Evolutionary conservation across 2,329 filamentous ascomycete species (phyloP).

Genomic region (Sclerotinia glacialis): DNA sequence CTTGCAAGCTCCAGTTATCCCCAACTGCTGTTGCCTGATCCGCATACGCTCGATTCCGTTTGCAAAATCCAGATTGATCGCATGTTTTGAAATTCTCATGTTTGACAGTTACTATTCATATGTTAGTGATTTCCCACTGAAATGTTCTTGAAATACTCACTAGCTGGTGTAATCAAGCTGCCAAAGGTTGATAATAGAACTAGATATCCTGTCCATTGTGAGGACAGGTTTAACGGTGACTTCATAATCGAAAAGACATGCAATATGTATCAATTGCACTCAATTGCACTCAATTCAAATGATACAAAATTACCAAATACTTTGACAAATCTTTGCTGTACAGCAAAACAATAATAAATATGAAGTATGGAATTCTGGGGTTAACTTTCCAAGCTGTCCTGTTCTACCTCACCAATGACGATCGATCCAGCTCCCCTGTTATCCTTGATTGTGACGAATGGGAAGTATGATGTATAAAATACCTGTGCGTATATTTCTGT

Average conservation of each 20-base stretch:
- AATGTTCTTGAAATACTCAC: slow-evolving; percentile 46
- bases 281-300: slow-evolving; percentile 4
- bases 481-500: slow-evolving; percentile 6
- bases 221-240: slow-evolving; percentile 46
- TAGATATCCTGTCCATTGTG: slow-evolving; percentile 63
- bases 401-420: slow-evolving; percentile 14
- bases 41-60: slow-evolving; percentile 86
- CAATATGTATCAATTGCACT: slow-evolving; percentile 8
- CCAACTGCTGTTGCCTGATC: slow-evolving; percentile 67
- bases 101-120: slow-evolving; percentile 71
- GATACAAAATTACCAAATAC: neutral
- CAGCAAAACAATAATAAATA: slow-evolving; percentile 1
- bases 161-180: slow-evolving; percentile 60
- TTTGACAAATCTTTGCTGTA: neutral
- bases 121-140: slow-evolving; percentile 20
- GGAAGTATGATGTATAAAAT: neutral
- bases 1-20: slow-evolving; percentile 59
- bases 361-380: slow-evolving; percentile 11
- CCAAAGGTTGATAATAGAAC: slow-evolving; percentile 57
- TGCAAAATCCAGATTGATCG: slow-evolving; percentile 93
- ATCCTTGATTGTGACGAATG: neutral
- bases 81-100: slow-evolving; percentile 98
- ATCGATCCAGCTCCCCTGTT: slow-evolving; percentile 2
- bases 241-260: slow-evolving; percentile 29
- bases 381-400: slow-evolving; percentile 28